Percentiles rank a stretch among this genome's conserved stretches.
Conservation (phyloP, 805 yeast species). For the Starmerella bombicola region DNA sequence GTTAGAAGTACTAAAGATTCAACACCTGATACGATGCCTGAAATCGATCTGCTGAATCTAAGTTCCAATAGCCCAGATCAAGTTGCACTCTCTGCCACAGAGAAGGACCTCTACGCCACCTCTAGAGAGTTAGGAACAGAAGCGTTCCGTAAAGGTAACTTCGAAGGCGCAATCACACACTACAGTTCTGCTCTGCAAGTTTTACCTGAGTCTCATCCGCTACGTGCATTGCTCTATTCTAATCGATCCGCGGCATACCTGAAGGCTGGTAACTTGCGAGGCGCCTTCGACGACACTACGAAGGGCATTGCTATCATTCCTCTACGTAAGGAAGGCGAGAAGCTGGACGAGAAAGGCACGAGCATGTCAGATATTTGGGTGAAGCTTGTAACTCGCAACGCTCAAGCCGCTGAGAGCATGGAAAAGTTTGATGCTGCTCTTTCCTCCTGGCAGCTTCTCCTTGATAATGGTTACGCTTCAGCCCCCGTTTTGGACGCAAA, state of each 20-base stretch:
- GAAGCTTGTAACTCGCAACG: constrained; percentile 56
- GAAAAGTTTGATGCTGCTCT: constrained; percentile 61
- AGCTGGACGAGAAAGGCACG: constrained; percentile 35
- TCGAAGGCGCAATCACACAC: constrained; percentile 45
- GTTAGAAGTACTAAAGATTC: neutral
- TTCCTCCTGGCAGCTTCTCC: constrained; percentile 44
- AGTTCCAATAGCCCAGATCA: constrained; percentile 14
- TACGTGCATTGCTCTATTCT: constrained; percentile 55
- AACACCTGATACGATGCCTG: constrained; percentile 6
- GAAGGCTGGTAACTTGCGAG: constrained; percentile 58
- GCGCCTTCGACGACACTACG: constrained; percentile 37
- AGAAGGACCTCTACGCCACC: constrained; percentile 25
- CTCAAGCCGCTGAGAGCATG: constrained; percentile 71
- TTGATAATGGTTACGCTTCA: constrained; percentile 55
- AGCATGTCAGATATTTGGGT: constrained; percentile 57
- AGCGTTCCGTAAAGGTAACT: constrained; percentile 74
- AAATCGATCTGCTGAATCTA: constrained; percentile 17
- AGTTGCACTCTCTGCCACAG: constrained; percentile 22
- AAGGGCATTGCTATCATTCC: constrained; percentile 36
- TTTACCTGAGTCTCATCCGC: constrained; percentile 52
- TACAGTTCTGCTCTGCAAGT: constrained; percentile 46
- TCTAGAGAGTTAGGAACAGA: constrained; percentile 40
- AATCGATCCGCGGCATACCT: constrained; percentile 58
- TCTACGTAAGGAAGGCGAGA: constrained; percentile 21
- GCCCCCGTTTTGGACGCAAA: constrained; percentile 65